Evolutionary conservation across 2,329 filamentous ascomycete genomes (phyloP).

Genomic region (Colletotrichum somersetense): DNA sequence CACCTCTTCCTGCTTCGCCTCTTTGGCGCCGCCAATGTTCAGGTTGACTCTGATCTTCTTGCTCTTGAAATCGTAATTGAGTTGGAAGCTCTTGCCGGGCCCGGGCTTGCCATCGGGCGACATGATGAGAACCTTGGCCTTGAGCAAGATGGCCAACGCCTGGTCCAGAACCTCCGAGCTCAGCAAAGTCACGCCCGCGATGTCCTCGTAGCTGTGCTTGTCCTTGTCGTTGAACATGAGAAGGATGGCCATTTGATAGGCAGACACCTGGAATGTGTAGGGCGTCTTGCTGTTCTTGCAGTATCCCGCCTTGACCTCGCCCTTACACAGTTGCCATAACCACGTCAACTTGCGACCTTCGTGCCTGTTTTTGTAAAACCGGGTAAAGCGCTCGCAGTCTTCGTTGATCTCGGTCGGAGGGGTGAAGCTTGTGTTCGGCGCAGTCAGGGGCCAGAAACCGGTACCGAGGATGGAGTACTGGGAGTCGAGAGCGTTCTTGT

Average conservation of each 20-base stretch:
- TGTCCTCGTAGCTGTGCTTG: slow-evolving; percentile 87
- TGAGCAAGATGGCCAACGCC: slow-evolving; percentile 86
- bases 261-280: slow-evolving; percentile 96
- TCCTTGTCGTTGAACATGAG: slow-evolving; percentile 95
- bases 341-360: slow-evolving; percentile 96
- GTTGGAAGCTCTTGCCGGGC: slow-evolving; percentile 80
- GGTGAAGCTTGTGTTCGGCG: slow-evolving; percentile 89
- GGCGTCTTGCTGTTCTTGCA: slow-evolving; percentile 90
- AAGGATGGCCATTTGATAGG: slow-evolving; percentile 97
- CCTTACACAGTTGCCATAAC: slow-evolving; percentile 98
- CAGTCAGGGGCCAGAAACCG: slow-evolving; percentile 94
- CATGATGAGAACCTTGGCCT: slow-evolving; percentile 88
- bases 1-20: slow-evolving; percentile 94
- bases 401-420: slow-evolving; percentile 87
- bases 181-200: slow-evolving; percentile 83
- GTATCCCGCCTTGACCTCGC: slow-evolving; percentile 94
- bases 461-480: slow-evolving; percentile 94
- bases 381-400: slow-evolving; percentile 89
- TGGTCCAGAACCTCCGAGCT: slow-evolving; percentile 87
- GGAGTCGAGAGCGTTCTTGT: slow-evolving; percentile 82
- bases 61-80: slow-evolving; percentile 97
- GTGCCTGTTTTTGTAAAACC: slow-evolving; percentile 97
- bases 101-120: slow-evolving; percentile 80
- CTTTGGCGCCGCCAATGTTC: slow-evolving; percentile 93
- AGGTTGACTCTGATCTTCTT: slow-evolving; percentile 99